A percentile compares a stretch with the other conserved stretches of the same genome.
These are phyloP conservation scores for Pilatotrama ljubarskyi DNA, from an alignment of 768 basidiomycete species.

Conservation along the genomic window DNA sequence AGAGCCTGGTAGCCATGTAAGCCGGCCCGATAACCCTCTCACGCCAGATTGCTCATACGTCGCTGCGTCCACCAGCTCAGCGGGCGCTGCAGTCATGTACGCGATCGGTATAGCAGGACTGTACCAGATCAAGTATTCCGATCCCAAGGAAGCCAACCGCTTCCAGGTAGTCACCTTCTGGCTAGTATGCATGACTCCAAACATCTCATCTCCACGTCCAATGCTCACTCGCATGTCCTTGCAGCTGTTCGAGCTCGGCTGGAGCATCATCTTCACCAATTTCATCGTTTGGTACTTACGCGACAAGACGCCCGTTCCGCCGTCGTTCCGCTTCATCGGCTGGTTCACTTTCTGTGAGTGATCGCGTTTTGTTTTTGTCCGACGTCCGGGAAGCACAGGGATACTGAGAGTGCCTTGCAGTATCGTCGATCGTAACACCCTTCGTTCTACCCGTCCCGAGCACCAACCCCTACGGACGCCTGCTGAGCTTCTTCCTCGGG, in stretches of 20 bases:
- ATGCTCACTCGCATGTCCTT: constrained; percentile 26
- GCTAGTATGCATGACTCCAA: constrained; percentile 1
- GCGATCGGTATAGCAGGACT: constrained; percentile 31
- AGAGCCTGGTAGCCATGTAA: constrained; percentile 61
- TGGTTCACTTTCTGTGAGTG: constrained; percentile 68
- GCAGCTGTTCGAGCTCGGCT: constrained; percentile 21
- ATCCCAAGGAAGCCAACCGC: neutral
- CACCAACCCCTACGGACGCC: constrained; percentile 46
- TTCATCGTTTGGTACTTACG: constrained; percentile 59
- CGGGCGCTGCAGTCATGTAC: constrained; percentile 50
- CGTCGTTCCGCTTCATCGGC: constrained; percentile 56
- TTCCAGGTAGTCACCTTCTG: constrained; percentile 8
- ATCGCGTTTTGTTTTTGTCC: neutral
- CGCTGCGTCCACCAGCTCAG: constrained; percentile 9
- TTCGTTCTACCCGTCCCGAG: constrained; percentile 37
- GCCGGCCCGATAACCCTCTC: constrained; percentile 29
- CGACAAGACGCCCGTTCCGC: constrained; percentile 65
- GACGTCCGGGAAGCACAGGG: neutral
- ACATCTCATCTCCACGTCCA: neutral
- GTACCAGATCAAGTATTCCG: neutral
- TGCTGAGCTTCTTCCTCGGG: constrained; percentile 65
- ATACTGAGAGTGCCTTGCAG: neutral
- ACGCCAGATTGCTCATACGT: neutral
- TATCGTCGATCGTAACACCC: constrained; percentile 46
- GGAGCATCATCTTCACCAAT: constrained; percentile 54